phyloP scores from a whole-genome alignment of 2,329 filamentous ascomycete species.

The Cladophialophora psammophila region DNA sequence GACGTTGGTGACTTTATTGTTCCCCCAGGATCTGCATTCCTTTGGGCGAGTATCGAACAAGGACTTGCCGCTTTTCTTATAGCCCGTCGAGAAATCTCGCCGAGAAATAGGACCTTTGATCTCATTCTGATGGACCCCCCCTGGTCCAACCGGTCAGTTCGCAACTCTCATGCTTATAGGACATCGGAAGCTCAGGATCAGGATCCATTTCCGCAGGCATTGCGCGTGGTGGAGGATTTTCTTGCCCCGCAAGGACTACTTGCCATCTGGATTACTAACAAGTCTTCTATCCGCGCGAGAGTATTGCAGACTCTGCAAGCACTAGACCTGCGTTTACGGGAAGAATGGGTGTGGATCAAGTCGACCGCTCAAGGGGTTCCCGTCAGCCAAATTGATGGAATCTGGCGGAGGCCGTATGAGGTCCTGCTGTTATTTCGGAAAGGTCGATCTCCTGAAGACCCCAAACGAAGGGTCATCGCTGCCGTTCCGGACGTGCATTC shows the following conservation, averaged over 20 bases:
- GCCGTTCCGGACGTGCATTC: conserved; percentile 70
- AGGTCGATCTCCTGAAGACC: conserved; percentile 29
- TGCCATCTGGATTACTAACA: conserved; percentile 70
- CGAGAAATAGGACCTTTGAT: conserved; percentile 55
- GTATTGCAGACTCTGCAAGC: conserved; percentile 57
- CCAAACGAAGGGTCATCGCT: conserved; percentile 60
- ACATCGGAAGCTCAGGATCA: conserved; percentile 43
- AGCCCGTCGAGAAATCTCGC: conserved; percentile 29
- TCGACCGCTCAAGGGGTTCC: conserved; percentile 61
- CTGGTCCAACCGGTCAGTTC: conserved; percentile 68
- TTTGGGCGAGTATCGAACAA: conserved; percentile 51
- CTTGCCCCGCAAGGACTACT: conserved; percentile 54
- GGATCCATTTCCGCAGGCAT: conserved; percentile 46
- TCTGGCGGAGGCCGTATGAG: conserved; percentile 70
- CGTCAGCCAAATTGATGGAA: conserved; percentile 58
- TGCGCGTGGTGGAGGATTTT: conserved; percentile 55
- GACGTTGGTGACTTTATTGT: conserved; percentile 50
- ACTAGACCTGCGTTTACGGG: conserved; percentile 59
- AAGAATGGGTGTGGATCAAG: conserved; percentile 73
- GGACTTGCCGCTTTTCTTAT: conserved; percentile 44
- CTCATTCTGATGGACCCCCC: conserved; percentile 69
- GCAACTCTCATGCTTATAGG: conserved; percentile 59
- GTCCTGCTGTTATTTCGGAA: conserved; percentile 60
- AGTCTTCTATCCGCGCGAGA: conserved; percentile 56
- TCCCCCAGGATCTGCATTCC: conserved; percentile 59